Conservation (phyloP, 2,329 filamentous ascomycete species). For the Blastomyces parvus region DNA sequence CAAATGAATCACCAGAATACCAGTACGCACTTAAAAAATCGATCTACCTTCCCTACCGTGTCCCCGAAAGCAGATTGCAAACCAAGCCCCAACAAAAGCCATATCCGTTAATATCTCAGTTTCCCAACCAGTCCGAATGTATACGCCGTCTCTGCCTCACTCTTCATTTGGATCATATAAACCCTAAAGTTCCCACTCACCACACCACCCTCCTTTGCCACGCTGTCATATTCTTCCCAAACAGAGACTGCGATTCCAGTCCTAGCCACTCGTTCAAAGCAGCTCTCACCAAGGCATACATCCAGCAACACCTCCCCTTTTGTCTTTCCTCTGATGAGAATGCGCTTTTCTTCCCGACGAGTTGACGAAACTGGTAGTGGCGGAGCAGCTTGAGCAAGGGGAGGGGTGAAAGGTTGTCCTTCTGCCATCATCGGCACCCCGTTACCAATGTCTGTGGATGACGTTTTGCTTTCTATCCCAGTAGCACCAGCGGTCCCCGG, state of each 20-base stretch:
- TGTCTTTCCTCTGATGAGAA: slow-evolving; percentile 65
- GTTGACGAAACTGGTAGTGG: slow-evolving; percentile 25
- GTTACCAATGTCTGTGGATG: neutral
- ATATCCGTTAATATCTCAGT: slow-evolving; percentile 36
- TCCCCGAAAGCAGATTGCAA: neutral
- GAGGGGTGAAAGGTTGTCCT: neutral
- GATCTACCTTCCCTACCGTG: neutral
- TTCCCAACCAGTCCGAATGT: slow-evolving; percentile 47
- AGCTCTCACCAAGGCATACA: slow-evolving; percentile 72
- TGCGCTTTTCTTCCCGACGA: slow-evolving; percentile 69
- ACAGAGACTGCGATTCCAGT: slow-evolving; percentile 83
- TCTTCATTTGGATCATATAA: slow-evolving; percentile 57
- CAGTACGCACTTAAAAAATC: neutral
- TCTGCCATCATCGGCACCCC: neutral
- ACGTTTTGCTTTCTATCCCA: neutral
- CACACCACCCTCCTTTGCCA: slow-evolving; percentile 48
- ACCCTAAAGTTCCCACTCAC: slow-evolving; percentile 48
- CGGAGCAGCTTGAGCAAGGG: slow-evolving; percentile 15
- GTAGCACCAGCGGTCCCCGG: slow-evolving; percentile 32
- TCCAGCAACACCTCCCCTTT: slow-evolving; percentile 63
- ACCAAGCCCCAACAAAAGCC: neutral
- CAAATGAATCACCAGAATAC: neutral
- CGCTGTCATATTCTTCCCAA: slow-evolving; percentile 64
- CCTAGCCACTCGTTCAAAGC: slow-evolving; percentile 73
- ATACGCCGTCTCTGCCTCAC: slow-evolving; percentile 45